Conservation (phyloP, 2,329 filamentous ascomycete genomes). For the Falciphora oryzae region DNA sequence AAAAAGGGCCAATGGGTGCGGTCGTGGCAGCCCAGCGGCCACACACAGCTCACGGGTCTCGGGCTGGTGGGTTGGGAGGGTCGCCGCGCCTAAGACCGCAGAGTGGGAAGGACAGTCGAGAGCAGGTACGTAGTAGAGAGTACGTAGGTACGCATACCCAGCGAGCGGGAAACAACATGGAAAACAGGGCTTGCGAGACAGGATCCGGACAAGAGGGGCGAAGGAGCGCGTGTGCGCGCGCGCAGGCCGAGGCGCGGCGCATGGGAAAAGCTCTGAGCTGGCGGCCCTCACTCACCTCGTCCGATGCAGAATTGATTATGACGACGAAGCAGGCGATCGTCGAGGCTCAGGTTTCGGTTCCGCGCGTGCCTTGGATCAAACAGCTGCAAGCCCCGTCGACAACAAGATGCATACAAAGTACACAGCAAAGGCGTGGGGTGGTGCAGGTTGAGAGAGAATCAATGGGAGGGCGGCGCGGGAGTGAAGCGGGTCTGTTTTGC, state of each 20-base stretch:
- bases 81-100: not conserved
- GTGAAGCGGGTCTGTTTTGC: not conserved
- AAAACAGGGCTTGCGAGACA: constrained; percentile 1
- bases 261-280: constrained; percentile 4
- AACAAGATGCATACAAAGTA: constrained; percentile 16
- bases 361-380: constrained; percentile 12
- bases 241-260: not conserved
- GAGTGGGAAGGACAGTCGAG: not conserved
- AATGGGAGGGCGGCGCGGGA: not conserved
- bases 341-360: not conserved
- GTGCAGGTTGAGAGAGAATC: constrained; percentile 25
- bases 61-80: not conserved
- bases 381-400: constrained; percentile 3
- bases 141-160: not conserved
- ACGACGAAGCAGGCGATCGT: not conserved
- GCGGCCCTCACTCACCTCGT: not conserved
- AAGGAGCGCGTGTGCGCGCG: not conserved
- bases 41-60: not conserved
- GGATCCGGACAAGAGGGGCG: not conserved
- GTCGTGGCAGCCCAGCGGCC: constrained; percentile 13
- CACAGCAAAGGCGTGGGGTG: constrained; percentile 31
- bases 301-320: not conserved
- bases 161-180: constrained; percentile 1
- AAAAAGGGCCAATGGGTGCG: not conserved
- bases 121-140: no score